Base-by-base conservation (phyloP, 176 grass and related monocot genomes). In the Otatea glauca region DNA sequence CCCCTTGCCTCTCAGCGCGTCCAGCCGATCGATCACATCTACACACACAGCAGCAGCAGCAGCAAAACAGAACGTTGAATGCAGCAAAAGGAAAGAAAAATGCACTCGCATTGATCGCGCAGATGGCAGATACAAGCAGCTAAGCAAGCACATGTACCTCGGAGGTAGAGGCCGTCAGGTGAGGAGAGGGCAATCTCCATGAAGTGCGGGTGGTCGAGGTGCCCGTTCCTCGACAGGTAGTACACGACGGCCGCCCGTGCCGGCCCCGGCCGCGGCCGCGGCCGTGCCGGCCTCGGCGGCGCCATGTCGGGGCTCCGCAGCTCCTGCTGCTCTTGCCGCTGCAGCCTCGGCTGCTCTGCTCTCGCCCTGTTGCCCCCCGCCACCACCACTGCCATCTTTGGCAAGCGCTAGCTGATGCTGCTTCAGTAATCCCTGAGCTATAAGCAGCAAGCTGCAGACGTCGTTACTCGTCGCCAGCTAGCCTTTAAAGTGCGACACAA, bases 161-260 rank as follows among this genome's bases (percentile, higher is more conserved):
- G 92, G 82, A 98, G 95, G 89, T 82, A 93, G 85, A 98, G 92
- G 24, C 95, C 92, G 14, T 90, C 84, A 1, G 82, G 65, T 21
- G 85, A 88, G 43, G 92, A 85, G 50, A 92, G 79, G 16, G 76
- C 6, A 58, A 93, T 85, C 74, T 98, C 95, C 91, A 98, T 93
- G 87, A 98, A 95, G 84, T 98, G 95, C 24, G 95, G 95, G 66
- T 98, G 95, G 70, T 98, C 95, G 21, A 98, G 83, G 70, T 93
- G 91, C 0, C 92, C 91, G 82, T 92, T 94, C 86, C 91, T 83
- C 3, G 95, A 84, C 70, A 98, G 86, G 77, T 95, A 98, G 84
- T 98, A 98, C 62, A 98, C 96, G 76, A 98, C 96, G 29, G 84
- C 42, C 0, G 85, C 96, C 51, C 85, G 92, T 43, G 78, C 85